These are phyloP conservation scores for Plicaturopsis crispa DNA, from an alignment of 768 basidiomycete species.

Conservation along the genomic window DNA sequence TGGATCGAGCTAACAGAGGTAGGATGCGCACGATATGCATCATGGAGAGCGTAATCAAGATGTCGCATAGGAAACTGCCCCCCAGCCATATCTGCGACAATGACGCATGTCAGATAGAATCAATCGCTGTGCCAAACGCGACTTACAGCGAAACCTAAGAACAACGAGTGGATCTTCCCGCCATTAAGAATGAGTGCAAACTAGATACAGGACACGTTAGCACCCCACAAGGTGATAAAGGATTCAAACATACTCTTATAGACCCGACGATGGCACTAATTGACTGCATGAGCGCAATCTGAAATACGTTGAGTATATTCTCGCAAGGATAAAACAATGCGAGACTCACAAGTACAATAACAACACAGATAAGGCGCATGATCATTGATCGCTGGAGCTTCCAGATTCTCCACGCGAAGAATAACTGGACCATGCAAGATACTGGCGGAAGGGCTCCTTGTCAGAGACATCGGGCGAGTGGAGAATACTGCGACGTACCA, in stretches of 20 bases:
- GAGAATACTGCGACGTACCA: not conserved
- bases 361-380: not conserved
- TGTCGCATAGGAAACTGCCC: slow-evolving; percentile 14
- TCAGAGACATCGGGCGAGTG: not conserved
- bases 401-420: slow-evolving; percentile 4
- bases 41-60: no score
- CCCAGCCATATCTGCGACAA: no score
- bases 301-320: not conserved
- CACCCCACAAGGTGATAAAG: no score
- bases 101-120: no score
- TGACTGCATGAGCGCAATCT: slow-evolving; percentile 10
- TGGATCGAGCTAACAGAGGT: no score
- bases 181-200: no score
- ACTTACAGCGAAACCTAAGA: no score
- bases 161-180: no score
- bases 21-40: no score
- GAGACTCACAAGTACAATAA: not conserved
- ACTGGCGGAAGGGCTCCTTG: slow-evolving; percentile 5
- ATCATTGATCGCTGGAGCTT: not conserved
- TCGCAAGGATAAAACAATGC: not conserved
- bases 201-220: no score
- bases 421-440: slow-evolving; percentile 12
- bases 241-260: not conserved
- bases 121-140: no score
- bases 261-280: slow-evolving; percentile 6